Evolutionary conservation across 306 rosid genomes (phyloP).

Genomic region (Sphenostylis stenocarpa): DNA sequence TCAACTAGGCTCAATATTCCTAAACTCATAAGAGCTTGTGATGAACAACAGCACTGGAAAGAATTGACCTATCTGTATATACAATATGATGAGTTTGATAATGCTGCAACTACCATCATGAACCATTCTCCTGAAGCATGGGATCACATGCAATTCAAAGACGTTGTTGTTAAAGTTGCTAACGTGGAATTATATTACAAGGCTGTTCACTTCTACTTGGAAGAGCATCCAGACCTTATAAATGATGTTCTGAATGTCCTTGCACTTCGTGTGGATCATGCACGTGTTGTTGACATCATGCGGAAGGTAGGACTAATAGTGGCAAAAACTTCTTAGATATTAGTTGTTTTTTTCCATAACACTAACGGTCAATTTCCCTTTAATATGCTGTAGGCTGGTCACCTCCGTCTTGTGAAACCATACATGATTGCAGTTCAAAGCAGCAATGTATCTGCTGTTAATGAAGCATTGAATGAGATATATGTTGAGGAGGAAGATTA

Average conservation of each 20-base stretch:
- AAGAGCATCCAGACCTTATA: conserved; percentile 98
- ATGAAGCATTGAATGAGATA: conserved; percentile 95
- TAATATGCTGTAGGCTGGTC: conserved; percentile 78
- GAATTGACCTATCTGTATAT: conserved; percentile 94
- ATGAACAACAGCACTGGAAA: conserved; percentile 97
- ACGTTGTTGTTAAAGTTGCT: conserved; percentile 90
- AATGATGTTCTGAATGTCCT: conserved; percentile 97
- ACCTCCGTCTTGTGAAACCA: conserved; percentile 95
- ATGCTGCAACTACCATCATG: conserved; percentile 99
- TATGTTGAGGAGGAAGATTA: conserved; percentile 99
- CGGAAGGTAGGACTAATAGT: conserved; percentile 61
- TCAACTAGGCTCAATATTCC: conserved; percentile 98
- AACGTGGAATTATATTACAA: conserved; percentile 93
- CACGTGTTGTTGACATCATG: conserved; percentile 98
- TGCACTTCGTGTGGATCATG: conserved; percentile 97
- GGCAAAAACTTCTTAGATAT: neutral
- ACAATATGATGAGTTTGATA: conserved; percentile 97
- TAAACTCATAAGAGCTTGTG: conserved; percentile 95
- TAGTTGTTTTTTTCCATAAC: neutral
- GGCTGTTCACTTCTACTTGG: conserved; percentile 99
- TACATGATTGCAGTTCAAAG: conserved; percentile 99
- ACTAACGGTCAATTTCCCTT: conserved; percentile 5
- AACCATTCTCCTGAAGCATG: conserved; percentile 99
- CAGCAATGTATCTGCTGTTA: conserved; percentile 96
- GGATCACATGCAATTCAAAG: conserved; percentile 99